These are phyloP conservation scores for Aquilaria malaccensis DNA, from an alignment of 345 rosid genomes.

Conservation along the genomic window DNA sequence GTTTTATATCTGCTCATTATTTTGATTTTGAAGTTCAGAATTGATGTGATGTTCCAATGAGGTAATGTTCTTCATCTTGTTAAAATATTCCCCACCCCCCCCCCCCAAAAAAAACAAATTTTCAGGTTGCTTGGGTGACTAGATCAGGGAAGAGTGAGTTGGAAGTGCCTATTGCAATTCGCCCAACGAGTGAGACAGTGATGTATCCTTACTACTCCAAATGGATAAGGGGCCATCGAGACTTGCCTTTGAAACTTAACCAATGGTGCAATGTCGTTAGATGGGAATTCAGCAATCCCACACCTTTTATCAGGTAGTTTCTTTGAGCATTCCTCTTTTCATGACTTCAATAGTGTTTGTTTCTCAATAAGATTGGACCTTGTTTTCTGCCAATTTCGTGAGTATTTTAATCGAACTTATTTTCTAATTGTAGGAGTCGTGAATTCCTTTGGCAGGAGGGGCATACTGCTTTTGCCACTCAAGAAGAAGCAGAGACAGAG, in stretches of 20 bases:
- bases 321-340: not conserved
- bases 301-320: conserved; percentile 91
- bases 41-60: no score
- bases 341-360: not conserved
- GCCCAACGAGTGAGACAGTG: conserved; percentile 98
- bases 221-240: conserved; percentile 98
- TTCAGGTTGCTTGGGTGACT: conserved; percentile 98
- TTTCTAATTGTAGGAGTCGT: conserved; percentile 65
- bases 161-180: conserved; percentile 91
- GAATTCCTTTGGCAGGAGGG: conserved; percentile 99
- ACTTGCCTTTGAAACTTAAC: conserved; percentile 88
- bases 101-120: not conserved
- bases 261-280: conserved; percentile 99
- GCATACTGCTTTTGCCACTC: conserved; percentile 90
- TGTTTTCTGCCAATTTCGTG: not conserved
- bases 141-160: conserved; percentile 84
- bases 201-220: conserved; percentile 97
- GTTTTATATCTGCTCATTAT: no score
- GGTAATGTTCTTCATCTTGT: no score
- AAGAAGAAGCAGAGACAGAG: conserved; percentile 88
- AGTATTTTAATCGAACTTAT: not conserved
- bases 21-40: no score
- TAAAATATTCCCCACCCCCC: no score
- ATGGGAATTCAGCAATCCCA: conserved; percentile 99
- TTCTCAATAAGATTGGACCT: not conserved